Evolutionary conservation across 129 eudicot species (phyloP), one percentile per base, ranked within the genome.

Genomic region (Cynara cardunculus): DNA sequence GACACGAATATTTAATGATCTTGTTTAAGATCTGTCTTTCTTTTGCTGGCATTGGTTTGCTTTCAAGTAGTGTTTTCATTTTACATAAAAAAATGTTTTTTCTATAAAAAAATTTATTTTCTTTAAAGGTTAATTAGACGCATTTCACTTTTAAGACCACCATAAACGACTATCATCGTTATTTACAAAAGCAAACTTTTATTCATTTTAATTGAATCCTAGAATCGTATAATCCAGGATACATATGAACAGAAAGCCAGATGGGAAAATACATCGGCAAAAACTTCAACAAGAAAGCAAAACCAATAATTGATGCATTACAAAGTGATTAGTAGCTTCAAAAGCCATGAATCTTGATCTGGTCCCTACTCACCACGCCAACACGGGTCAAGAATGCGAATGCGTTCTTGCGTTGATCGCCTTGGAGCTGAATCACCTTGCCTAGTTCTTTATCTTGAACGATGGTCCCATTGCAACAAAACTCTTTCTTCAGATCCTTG

Each of bases 271-370:
- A 46, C 18, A 44, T 3, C 66, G 18, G 16, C 14, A 16, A 16
- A 49, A 49, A 49, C 31, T 44, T 13, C 11, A 73, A 39, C 22
- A 25, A 41, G 31, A 73, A 74, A 73, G 13, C 39, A 73, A 49
- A 22, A 25, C 24, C 28, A 74, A 13, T 25, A 74, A 49, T 4
- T 26, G 26, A 74, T 44, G 1, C 39, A 49, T 74, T 16, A 26
- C 66, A 74, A 49, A 37, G 21, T 22, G 3, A 6, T 9, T 25
- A 8, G 16, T 24, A 10, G 26, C 35, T 30, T 80, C 73, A 93
- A 39, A 94, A 94, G 88, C 97, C 98, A 88, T 93, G 97, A 77
- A 93, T 86, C 85, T 93, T 93, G 77, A 93, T 89, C 73, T 83
- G 90, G 19, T 93, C 97, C 69, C 89, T 93, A 83, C 87, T 87